A percentile compares a stretch with the other conserved stretches of the same genome.
Evolutionary conservation across 495 filamentous ascomycete genomes (phyloP).

Genomic region (Immersiella caudata): DNA sequence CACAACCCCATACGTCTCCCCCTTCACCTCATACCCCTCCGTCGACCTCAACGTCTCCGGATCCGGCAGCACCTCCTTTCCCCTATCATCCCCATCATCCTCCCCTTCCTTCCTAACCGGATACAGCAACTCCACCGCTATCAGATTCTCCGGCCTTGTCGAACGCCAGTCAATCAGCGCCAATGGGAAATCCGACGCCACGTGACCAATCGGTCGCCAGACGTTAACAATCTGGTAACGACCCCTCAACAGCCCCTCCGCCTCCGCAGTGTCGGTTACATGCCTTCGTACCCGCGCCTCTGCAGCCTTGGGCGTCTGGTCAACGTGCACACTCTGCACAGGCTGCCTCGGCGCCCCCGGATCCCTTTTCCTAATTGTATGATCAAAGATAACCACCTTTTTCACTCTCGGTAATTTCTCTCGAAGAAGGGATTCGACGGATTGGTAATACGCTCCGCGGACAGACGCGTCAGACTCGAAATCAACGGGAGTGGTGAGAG

Average conservation of each 20-base stretch:
- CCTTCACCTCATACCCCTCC: slow-evolving; percentile 50
- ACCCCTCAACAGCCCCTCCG: slow-evolving; percentile 59
- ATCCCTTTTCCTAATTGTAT: slow-evolving; percentile 71
- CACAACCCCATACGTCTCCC: slow-evolving; percentile 71
- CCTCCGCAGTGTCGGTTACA: slow-evolving; percentile 49
- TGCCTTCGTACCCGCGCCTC: slow-evolving; percentile 67
- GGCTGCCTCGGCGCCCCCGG: slow-evolving; percentile 61
- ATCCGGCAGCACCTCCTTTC: slow-evolving; percentile 40
- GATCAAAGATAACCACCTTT: slow-evolving; percentile 78
- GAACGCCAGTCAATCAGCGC: slow-evolving; percentile 68
- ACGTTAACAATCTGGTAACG: slow-evolving; percentile 84
- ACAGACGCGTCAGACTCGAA: slow-evolving; percentile 67
- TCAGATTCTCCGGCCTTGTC: slow-evolving; percentile 64
- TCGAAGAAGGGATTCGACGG: slow-evolving; percentile 70
- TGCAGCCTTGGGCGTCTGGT: slow-evolving; percentile 72
- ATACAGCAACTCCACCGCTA: slow-evolving; percentile 72
- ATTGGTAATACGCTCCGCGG: slow-evolving; percentile 72
- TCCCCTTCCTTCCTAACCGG: slow-evolving; percentile 55
- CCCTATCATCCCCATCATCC: slow-evolving; percentile 43
- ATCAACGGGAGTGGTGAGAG: slow-evolving; percentile 57
- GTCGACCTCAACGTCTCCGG: slow-evolving; percentile 28
- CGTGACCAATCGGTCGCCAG: slow-evolving; percentile 72
- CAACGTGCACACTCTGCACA: slow-evolving; percentile 76
- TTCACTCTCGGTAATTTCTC: slow-evolving; percentile 61
- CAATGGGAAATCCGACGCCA: slow-evolving; percentile 68